Base-by-base conservation (phyloP, 306 rosid genomes). In the Acacia crassicarpa region DNA sequence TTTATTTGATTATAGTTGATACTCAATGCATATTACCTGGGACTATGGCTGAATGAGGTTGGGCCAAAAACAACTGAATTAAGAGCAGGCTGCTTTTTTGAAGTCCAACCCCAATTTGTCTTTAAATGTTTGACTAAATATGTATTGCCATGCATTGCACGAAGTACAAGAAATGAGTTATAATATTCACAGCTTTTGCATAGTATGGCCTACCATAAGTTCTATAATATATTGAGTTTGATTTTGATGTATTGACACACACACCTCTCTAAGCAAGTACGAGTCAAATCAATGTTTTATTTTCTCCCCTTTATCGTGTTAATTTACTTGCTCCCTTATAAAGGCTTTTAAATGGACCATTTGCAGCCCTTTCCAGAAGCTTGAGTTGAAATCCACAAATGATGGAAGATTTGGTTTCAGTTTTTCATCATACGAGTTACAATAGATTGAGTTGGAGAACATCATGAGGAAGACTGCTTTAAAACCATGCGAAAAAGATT, bases 291-390 rank as follows among this genome's bases (percentile, higher is more conserved):
- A 23, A 45, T 73, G 5, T 35, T 32, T 25, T 46, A 17, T 17
- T 19, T 23, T 12, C 14, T 27, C 1, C 41, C 41, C 41, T 38
- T 74, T 22, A 17, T 77, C 10, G 72, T 54, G 22, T 35, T 54
- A 9, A 41, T 48, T 79, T 11, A 67, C 16, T 43, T 61, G 9
- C 14, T 6, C 75, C 78, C 5, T 75, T 11, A 45, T 54, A 44
- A 81, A 75, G 67, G 75, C 83, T 75, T 77, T 89, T 72, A 90
- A 80, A 56, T 87, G 83, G 75, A 89, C 73, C 61, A 67, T 82
- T 53, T 88, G 91, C 97, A 93, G 98, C 89, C 99, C 99, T 71
- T 95, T 91, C 68, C 97, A 93, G 92, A 95, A 95, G 90, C 96
- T 95, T 43, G 99, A 93, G 89, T 86, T 95, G 84, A 93, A 92